These are phyloP conservation scores for Verticillium dahliae DNA, from an alignment of 2,329 filamentous ascomycete genomes.

Conservation along the genomic window DNA sequence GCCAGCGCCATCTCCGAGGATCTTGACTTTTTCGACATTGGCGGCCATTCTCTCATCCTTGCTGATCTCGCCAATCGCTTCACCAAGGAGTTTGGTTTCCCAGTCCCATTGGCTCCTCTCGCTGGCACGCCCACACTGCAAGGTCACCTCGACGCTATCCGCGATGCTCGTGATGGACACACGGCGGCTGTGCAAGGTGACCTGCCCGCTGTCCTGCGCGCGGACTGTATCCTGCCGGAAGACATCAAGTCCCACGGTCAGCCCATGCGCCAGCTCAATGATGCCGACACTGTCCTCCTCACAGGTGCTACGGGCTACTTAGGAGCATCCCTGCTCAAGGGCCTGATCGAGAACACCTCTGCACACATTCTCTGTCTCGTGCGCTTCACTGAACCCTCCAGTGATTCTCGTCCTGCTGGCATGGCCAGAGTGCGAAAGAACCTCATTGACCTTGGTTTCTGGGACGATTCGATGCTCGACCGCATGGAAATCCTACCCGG, in stretches of 20 bases:
- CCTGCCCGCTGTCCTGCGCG: constrained; percentile 60
- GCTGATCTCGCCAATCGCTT: constrained; percentile 68
- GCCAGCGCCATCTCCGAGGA: constrained; percentile 56
- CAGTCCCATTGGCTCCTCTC: constrained; percentile 63
- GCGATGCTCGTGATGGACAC: constrained; percentile 63
- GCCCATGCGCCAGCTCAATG: constrained; percentile 51
- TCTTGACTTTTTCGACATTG: constrained; percentile 76
- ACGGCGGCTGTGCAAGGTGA: constrained; percentile 71
- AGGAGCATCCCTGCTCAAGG: constrained; percentile 66
- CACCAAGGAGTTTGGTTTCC: constrained; percentile 64
- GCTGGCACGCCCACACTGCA: constrained; percentile 66
- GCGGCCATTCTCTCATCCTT: constrained; percentile 72
- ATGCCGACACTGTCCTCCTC: constrained; percentile 63
- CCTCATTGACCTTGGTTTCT: constrained; percentile 70
- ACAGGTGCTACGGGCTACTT: constrained; percentile 74
- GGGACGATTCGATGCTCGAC: constrained; percentile 71
- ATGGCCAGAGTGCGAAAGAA: constrained; percentile 70
- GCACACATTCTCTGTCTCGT: constrained; percentile 68
- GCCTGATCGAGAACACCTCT: constrained; percentile 60
- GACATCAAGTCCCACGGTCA: constrained; percentile 56
- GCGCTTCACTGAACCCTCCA: constrained; percentile 61
- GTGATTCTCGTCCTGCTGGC: constrained; percentile 57
- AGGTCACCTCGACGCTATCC: constrained; percentile 67
- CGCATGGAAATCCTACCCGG: constrained; percentile 70
- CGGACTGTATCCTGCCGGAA: constrained; percentile 60